Base-by-base conservation (phyloP, 768 basidiomycete genomes). In the Pholiota microspora region DNA sequence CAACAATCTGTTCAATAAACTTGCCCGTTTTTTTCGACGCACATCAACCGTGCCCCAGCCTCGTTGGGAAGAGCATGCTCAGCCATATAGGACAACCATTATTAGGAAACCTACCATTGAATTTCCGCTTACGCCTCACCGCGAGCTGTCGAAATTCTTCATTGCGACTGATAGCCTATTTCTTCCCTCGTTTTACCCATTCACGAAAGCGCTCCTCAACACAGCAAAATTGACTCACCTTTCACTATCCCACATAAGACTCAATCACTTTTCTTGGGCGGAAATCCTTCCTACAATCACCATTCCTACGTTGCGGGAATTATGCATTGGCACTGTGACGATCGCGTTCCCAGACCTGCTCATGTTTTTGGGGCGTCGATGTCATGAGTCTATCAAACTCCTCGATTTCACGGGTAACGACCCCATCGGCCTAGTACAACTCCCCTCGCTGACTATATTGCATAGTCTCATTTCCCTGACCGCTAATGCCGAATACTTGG, bases 281-380 rank as follows among this genome's bases (percentile, higher is more conserved):
- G 40, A 24, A 29, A 53, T 53, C 16, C 52, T 53, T 23, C 32
- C 44, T 2, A 18, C 15, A 24, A 32, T 44, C 6, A 24, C 29
- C 23, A 32, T 45, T 35, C 52, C 52, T 3, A 29, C 52, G 8
- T 18, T 53, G 23, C 23, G 13, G 12, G 45, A 35, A 24, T n/a
- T 53, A 5, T 24, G 2, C 15, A 34, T 34, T 25, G 38, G 45
- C 3, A 35, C 40, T 3, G 40, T 45, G 7, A n/a, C 32, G 2
- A 45, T 53, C 29, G 40, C 51, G 6, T 52, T 42, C 18, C 42
- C 52, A 2, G 52, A 53, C 32, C 52, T 45, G 2, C 28, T 44
- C 10, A 53, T 45, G 12, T 53, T 53, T 15, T 45, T 53, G 18
- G 40, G 40, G 23, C 40, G 40, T 24, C 40, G 40, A 12, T 42